Evolutionary conservation across 225 moss, liverwort and hornwort species (phyloP), one percentile per base, ranked within the genome.

Genomic region (Anthoceros angustus): DNA sequence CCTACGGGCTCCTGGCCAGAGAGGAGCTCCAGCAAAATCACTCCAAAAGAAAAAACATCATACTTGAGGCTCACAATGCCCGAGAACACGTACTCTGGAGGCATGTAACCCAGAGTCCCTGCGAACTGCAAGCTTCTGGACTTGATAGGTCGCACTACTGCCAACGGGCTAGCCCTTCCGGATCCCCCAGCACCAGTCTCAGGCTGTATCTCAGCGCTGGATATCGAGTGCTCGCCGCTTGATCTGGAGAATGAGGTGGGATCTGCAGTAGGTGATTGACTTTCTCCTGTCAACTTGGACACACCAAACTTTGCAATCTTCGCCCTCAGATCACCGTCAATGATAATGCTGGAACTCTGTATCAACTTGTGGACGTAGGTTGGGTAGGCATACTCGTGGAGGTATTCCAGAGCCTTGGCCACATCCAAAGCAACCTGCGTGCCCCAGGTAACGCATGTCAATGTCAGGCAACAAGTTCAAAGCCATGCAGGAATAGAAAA

Each of bases 61-160:
- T 86, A 66, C 70, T 94, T 94, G 0, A 78, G 50, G 5, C 78
- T 86, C 8, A 90, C 87, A 55, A 74, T 61, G 18, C 90, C 93
- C 5, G 63, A 72, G 6, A 76, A 69, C 45, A 73, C 75, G 67
- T 90, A 94, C 77, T 94, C 93, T 0, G 93, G 90, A 4, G 93
- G 86, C 93, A 94, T 94, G 69, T 94, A 94, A 0, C 93, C 90
- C 0, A 83, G 77, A 2, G 84, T 90, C 1, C 93, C 93, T 21
- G 80, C 84, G 39, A 94, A 80, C 81, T 86, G 90, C 11, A 71
- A 80, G 72, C 93, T 94, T 18, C 80, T 83, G 4, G 83, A 81
- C 40, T 86, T 73, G 60, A 74, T 69, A 45, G 84, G 1, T 21
- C 63, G 60, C 0, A 78, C 79, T 62, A 20, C 61, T 60, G 41